Evolutionary conservation across 192 early-diverging fungal species (phyloP), one percentile per base, ranked within the genome.

Genomic region (Coemansia sp.): DNA sequence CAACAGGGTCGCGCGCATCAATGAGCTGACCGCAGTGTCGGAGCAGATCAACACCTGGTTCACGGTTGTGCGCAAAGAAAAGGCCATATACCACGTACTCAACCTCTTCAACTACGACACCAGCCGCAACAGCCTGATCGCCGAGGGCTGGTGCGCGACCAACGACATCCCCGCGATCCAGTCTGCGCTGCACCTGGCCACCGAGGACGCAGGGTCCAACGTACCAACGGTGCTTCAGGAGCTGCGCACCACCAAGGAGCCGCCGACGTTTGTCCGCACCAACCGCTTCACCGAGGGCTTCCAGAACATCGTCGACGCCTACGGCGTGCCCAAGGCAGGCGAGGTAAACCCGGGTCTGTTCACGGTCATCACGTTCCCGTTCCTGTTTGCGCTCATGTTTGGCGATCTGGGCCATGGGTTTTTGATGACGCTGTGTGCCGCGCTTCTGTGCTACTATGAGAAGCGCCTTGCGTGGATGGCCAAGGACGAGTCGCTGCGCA

Each of bases 371-470:
- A 94, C 93, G 0, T 99, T 99, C 83, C 97, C 97, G n/a, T 99
- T 99, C 74, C 75, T 99, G 58, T 99, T 99, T 80, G 95, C 97
- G 49, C 86, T 99, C 60, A 99, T 99, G 97, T 99, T 99, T 85
- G 97, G 97, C 60, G 97, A 99, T 78, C 85, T 97, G 34, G 97
- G 97, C 51, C 97, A 99, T 68, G 97, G 95, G 25, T 70, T 94
- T 34, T 62, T 99, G 46, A 85, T 99, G 81, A 81, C 92, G 4
- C 61, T 90, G n/a, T 68, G 75, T 61, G 93, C 88, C 6, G 67
- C 83, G 1, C 91, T 88, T 67, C 77, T 99, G 68, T 85, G 89
- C 53, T 35, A 82, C 32, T 88, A 91, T 62, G 97, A 99, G 82
- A 86, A 87, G 72, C 81, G 84, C 62, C 81, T 97, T 39, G 82